Percentiles rank a stretch among this genome's conserved stretches.
These are phyloP conservation scores for Nemophila menziesii DNA, from an alignment of 257 asterid genomes.

Conservation along the genomic window DNA sequence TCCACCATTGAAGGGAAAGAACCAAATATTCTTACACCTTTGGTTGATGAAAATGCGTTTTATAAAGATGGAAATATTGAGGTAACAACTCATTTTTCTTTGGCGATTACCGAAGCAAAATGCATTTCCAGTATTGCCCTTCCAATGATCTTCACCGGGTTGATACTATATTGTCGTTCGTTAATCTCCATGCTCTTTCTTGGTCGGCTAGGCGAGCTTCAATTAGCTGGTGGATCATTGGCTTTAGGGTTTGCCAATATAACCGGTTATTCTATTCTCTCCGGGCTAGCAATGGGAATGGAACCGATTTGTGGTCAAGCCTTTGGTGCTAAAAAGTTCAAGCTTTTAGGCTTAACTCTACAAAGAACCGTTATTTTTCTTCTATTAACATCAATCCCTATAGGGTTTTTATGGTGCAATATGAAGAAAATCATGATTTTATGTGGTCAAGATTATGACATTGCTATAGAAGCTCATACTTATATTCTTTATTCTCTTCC, in stretches of 20 bases:
- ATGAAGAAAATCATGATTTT: constrained; percentile 22
- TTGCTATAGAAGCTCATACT: constrained; percentile 20
- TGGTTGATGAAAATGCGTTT: background rate
- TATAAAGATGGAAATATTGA: background rate
- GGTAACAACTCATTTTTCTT: constrained; percentile 7
- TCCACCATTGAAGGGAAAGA: background rate
- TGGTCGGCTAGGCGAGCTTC: constrained; percentile 28
- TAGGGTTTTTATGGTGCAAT: constrained; percentile 22
- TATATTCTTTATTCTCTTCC: constrained; percentile 25
- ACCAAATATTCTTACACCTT: background rate
- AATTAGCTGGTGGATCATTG: constrained; percentile 30
- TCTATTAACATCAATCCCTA: constrained; percentile 19
- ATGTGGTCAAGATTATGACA: constrained; percentile 25
- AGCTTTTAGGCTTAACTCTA: constrained; percentile 22
- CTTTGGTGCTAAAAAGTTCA: constrained; percentile 23
- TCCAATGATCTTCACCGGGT: constrained; percentile 30
- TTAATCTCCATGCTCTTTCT: constrained; percentile 32
- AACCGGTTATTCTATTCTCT: constrained; percentile 30
- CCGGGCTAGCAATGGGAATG: constrained; percentile 35
- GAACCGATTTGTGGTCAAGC: constrained; percentile 39
- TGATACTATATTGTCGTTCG: constrained; percentile 27
- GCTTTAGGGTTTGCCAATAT: constrained; percentile 32
- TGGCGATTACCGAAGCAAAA: constrained; percentile 18
- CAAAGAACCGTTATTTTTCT: constrained; percentile 25
- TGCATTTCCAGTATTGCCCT: constrained; percentile 23